A percentile compares a stretch with the other conserved stretches of the same genome.
phyloP scores from a whole-genome alignment of 495 filamentous ascomycete species.

The Penicillium flavigenum region DNA sequence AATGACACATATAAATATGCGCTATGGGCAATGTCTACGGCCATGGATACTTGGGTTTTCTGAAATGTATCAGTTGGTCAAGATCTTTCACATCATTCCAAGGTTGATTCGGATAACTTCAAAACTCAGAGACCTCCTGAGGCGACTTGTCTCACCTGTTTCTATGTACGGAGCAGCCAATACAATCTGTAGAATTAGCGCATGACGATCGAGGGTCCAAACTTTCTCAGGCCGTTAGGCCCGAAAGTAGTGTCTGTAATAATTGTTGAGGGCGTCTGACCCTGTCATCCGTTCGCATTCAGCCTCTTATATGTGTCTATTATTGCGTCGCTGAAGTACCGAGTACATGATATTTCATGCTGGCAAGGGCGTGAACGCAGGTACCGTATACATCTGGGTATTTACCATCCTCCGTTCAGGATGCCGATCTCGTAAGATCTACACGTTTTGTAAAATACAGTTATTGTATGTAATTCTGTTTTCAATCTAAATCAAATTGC shows the following conservation, averaged over 20 bases:
- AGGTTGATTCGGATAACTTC: not conserved
- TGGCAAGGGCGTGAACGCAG: not conserved
- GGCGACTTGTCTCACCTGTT: not conserved
- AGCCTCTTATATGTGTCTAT: not conserved
- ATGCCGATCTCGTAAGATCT: not conserved
- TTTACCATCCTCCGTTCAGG: not conserved
- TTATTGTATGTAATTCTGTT: not conserved
- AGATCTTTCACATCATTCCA: too few species aligned
- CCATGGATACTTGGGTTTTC: too few species aligned
- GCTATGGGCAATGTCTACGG: not conserved
- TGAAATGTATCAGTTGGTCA: too few species aligned
- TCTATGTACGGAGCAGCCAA: not conserved
- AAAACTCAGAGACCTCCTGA: not conserved
- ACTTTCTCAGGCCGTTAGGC: slow-evolving; percentile 10
- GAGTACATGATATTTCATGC: not conserved
- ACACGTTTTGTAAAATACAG: not conserved
- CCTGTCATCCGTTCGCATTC: not conserved
- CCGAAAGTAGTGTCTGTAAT: not conserved
- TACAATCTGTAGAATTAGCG: slow-evolving; percentile 10
- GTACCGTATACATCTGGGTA: not conserved
- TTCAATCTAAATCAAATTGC: not conserved
- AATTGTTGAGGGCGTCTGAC: not conserved
- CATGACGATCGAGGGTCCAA: slow-evolving; percentile 23
- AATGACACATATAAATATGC: not conserved
- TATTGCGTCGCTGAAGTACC: not conserved